phyloP scores from a whole-genome alignment of 2,329 filamentous ascomycete genomes.

The Madurella mycetomatis region DNA sequence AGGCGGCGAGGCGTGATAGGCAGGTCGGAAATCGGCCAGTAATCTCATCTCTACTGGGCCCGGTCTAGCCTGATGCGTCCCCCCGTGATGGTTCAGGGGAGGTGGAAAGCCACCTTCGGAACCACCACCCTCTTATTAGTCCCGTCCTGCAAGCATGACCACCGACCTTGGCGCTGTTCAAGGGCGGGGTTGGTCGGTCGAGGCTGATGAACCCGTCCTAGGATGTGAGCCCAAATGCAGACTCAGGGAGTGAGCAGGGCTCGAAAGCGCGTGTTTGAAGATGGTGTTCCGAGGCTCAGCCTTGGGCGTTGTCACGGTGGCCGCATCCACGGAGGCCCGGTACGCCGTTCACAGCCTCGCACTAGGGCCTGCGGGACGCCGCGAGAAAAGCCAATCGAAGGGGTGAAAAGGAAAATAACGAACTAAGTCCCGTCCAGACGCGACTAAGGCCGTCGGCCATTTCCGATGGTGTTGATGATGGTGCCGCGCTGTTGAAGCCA shows the following conservation, averaged over 20 bases:
- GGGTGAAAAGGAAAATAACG: conserved; percentile 7
- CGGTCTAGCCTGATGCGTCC: no score
- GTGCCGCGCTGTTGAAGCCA: neutral
- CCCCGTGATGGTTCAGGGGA: no score
- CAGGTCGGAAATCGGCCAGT: no score
- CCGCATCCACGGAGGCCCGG: conserved; percentile 15
- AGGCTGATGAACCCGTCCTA: no score
- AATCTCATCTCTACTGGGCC: no score
- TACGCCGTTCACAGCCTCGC: conserved; percentile 11
- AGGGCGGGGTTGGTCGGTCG: no score
- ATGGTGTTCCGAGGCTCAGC: conserved; percentile 12
- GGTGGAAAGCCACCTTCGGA: no score
- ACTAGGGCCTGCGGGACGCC: neutral
- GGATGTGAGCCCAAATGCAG: neutral
- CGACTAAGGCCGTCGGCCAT: neutral
- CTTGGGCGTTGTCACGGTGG: conserved; percentile 16
- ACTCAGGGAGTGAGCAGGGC: neutral
- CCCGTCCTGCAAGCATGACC: no score
- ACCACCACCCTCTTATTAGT: no score
- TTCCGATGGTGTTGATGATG: neutral
- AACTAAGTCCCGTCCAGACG: conserved; percentile 8
- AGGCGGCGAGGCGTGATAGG: no score
- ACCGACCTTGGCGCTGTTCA: no score
- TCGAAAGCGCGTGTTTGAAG: neutral
- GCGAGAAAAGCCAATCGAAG: conserved; percentile 28